phyloP scores from a whole-genome alignment of 2,329 filamentous ascomycete genomes.

The Ilyonectria mors-panacis region DNA sequence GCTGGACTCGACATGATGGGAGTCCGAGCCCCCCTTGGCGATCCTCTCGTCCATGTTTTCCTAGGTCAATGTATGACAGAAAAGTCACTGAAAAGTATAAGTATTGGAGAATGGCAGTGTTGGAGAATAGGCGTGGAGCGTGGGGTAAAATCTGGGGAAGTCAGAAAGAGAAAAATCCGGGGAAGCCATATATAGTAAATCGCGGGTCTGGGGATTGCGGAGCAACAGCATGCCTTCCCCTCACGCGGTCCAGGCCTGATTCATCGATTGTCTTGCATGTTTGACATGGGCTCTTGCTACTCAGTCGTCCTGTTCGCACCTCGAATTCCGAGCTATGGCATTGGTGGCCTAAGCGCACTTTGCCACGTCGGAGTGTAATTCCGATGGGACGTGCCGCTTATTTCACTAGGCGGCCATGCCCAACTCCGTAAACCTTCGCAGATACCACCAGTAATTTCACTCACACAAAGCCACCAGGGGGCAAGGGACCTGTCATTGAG shows the following conservation, averaged over 20 bases:
- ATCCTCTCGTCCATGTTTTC: constrained; percentile 15
- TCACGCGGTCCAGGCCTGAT: neutral
- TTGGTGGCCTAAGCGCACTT: neutral
- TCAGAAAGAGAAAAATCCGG: constrained; percentile 12
- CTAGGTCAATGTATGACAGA: no score
- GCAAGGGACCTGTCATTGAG: no score
- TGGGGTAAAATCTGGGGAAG: constrained; percentile 11
- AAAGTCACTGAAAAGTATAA: neutral
- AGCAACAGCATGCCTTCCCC: neutral
- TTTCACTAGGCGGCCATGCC: neutral
- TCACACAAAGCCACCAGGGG: no score
- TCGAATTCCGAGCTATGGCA: neutral
- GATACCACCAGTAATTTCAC: no score
- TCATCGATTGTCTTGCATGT: neutral
- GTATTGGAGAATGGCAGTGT: neutral
- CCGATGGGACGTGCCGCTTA: neutral
- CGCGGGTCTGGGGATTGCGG: constrained; percentile 10
- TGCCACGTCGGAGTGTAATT: neutral
- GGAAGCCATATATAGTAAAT: constrained; percentile 13
- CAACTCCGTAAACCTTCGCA: neutral
- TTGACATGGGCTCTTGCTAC: neutral
- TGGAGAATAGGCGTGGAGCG: neutral
- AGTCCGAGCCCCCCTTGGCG: constrained; percentile 3
- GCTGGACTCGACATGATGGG: constrained; percentile 8
- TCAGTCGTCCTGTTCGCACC: neutral